Evolutionary conservation across 2,329 filamentous ascomycete species (phyloP).

Genomic region (Clarireedia hainanense): DNA sequence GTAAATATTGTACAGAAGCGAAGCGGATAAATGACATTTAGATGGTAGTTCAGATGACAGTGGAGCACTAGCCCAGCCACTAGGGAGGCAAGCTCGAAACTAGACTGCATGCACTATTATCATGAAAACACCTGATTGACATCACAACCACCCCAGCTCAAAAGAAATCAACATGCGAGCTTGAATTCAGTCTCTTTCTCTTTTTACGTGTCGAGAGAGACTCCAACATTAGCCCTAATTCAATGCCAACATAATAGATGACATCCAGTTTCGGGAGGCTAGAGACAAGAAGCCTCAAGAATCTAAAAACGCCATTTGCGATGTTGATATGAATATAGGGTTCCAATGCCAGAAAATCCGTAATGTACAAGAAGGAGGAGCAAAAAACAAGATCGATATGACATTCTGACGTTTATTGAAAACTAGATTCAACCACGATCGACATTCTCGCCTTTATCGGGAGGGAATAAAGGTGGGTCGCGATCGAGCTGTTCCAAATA

Average conservation of each 20-base stretch:
- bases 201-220: not conserved
- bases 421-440: conserved; percentile 45
- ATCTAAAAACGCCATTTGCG: conserved; percentile 11
- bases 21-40: conserved; percentile 5
- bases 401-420: conserved; percentile 7
- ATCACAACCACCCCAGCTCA: conserved; percentile 7
- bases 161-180: not conserved
- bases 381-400: not conserved
- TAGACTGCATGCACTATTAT: conserved; percentile 7
- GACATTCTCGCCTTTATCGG: conserved; percentile 36
- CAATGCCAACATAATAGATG: conserved; percentile 7
- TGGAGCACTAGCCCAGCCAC: conserved; percentile 3
- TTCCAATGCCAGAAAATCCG: not conserved
- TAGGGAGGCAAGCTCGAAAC: conserved; percentile 12
- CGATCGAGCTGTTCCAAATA: conserved; percentile 31
- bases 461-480: conserved; percentile 29
- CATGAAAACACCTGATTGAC: conserved; percentile 6
- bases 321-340: conserved; percentile 8
- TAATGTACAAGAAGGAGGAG: conserved; percentile 7
- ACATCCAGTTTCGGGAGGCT: conserved; percentile 6
- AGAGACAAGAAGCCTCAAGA: conserved; percentile 9
- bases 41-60: conserved; percentile 3
- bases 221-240: conserved; percentile 6
- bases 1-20: conserved; percentile 2
- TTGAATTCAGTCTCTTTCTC: conserved; percentile 8